Conservation (phyloP, 352 stramenopile genomes). For the Globisporangium perplexum region DNA sequence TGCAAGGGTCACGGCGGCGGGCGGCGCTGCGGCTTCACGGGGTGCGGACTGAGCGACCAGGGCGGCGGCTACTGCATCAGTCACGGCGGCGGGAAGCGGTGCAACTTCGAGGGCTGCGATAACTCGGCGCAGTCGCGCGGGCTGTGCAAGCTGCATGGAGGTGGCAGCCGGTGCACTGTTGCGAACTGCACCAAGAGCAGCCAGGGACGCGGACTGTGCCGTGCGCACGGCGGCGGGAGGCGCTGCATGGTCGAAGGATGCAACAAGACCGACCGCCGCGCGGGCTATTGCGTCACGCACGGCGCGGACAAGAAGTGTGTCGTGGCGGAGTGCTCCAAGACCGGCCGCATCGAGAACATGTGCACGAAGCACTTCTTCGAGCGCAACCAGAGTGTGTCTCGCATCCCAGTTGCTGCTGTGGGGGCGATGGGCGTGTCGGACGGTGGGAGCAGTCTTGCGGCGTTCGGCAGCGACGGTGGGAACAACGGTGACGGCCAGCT, state of each 20-base stretch:
- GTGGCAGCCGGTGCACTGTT: conserved; percentile 71
- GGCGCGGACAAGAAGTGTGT: conserved; percentile 80
- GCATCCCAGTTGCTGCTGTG: background rate
- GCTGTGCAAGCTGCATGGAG: conserved; percentile 76
- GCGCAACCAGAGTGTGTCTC: conserved; percentile 31
- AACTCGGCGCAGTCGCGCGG: conserved; percentile 83
- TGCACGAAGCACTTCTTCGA: conserved; percentile 86
- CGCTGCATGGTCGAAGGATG: conserved; percentile 82
- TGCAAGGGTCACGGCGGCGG: conserved; percentile 80
- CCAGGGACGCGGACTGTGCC: conserved; percentile 76
- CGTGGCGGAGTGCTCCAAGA: conserved; percentile 77
- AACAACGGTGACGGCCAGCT: background rate
- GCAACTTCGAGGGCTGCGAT: conserved; percentile 62
- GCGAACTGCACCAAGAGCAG: conserved; percentile 84
- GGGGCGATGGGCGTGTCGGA: background rate
- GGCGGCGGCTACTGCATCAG: conserved; percentile 79
- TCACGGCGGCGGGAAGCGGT: conserved; percentile 80
- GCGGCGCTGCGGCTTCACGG: conserved; percentile 56
- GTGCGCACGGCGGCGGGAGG: conserved; percentile 73
- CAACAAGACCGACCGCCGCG: conserved; percentile 79
- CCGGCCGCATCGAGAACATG: conserved; percentile 74
- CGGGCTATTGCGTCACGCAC: conserved; percentile 76
- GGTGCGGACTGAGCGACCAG: conserved; percentile 72
- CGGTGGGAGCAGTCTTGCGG: background rate
- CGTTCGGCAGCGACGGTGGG: background rate